Evolutionary conservation across 2,329 filamentous ascomycete species (phyloP).

Genomic region (Pseudogymnoascus verrucosus): DNA sequence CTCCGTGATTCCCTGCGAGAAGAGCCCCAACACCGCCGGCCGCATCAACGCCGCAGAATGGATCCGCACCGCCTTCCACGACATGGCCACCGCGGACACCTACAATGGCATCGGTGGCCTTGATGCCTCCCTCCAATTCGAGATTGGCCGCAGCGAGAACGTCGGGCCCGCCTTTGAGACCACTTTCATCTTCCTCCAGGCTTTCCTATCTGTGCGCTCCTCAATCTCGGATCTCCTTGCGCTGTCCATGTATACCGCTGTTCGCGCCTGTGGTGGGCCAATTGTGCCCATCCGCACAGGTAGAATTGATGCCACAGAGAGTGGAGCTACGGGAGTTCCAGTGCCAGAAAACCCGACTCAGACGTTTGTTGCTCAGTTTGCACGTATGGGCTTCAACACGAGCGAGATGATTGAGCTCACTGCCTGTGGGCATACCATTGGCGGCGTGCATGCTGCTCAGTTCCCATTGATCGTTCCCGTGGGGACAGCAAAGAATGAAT

Average conservation of each 20-base stretch:
- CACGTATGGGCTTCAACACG: conserved; percentile 47
- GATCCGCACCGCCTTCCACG: conserved; percentile 54
- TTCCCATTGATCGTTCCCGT: conserved; percentile 45
- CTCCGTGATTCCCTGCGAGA: conserved; percentile 49
- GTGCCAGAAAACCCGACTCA: conserved; percentile 46
- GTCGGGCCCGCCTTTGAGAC: conserved; percentile 46
- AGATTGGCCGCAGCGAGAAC: conserved; percentile 48
- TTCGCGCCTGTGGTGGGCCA: conserved; percentile 51
- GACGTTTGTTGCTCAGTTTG: conserved; percentile 47
- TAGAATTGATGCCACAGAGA: conserved; percentile 43
- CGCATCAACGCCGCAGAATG: conserved; percentile 54
- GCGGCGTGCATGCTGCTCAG: conserved; percentile 47
- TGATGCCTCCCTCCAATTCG: conserved; percentile 53
- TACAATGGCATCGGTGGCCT: conserved; percentile 43
- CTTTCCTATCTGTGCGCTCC: conserved; percentile 43
- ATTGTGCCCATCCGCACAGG: conserved; percentile 45
- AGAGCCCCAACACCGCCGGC: conserved; percentile 43
- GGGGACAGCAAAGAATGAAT: conserved; percentile 34
- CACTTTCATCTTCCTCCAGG: conserved; percentile 45
- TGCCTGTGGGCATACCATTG: conserved; percentile 54
- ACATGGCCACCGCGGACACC: conserved; percentile 48
- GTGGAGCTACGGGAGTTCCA: conserved; percentile 44
- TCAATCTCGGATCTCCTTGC: conserved; percentile 52
- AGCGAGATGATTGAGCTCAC: conserved; percentile 52
- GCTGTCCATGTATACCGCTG: conserved; percentile 48